These are phyloP conservation scores for Myxozyma neotropica DNA, from an alignment of 805 yeast species.

Conservation along the genomic window DNA sequence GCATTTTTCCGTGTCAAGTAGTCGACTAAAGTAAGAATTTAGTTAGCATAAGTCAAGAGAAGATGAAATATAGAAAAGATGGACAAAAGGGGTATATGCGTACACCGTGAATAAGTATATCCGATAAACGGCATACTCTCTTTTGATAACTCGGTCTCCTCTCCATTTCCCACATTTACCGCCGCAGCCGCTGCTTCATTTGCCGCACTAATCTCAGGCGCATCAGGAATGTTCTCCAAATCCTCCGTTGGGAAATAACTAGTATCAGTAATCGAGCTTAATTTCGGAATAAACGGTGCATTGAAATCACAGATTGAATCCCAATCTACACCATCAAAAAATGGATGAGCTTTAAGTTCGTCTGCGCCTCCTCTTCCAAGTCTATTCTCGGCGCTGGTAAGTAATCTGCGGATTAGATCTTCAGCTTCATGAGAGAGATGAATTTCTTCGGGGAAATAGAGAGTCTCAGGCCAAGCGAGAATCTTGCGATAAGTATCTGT, in stretches of 20 bases:
- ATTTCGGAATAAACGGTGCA: constrained; percentile 91
- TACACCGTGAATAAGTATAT: constrained; percentile 93
- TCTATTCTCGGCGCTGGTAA: constrained; percentile 77
- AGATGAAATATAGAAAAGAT: background rate
- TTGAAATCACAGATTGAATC: constrained; percentile 80
- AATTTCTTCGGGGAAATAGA: constrained; percentile 87
- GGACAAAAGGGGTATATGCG: constrained; percentile 40
- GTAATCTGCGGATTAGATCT: constrained; percentile 74
- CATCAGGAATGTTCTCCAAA: constrained; percentile 89
- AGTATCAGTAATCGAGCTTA: constrained; percentile 91
- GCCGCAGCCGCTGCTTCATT: constrained; percentile 25
- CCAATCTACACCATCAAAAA: constrained; percentile 97
- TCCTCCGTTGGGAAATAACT: constrained; percentile 98
- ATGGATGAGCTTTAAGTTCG: constrained; percentile 87
- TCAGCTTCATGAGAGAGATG: constrained; percentile 88
- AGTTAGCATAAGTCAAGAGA: too few relatives aligned
- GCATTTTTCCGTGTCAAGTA: constrained; percentile 1
- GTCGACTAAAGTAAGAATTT: constrained; percentile 9
- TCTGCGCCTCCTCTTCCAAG: constrained; percentile 92
- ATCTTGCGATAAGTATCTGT: constrained; percentile 92
- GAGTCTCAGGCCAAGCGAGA: constrained; percentile 84
- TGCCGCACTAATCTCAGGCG: constrained; percentile 42
- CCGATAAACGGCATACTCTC: constrained; percentile 97
- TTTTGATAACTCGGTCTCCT: constrained; percentile 22
- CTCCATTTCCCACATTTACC: constrained; percentile 1